Conservation (phyloP, 495 filamentous ascomycete genomes). For the Achaetomiella virescens region DNA sequence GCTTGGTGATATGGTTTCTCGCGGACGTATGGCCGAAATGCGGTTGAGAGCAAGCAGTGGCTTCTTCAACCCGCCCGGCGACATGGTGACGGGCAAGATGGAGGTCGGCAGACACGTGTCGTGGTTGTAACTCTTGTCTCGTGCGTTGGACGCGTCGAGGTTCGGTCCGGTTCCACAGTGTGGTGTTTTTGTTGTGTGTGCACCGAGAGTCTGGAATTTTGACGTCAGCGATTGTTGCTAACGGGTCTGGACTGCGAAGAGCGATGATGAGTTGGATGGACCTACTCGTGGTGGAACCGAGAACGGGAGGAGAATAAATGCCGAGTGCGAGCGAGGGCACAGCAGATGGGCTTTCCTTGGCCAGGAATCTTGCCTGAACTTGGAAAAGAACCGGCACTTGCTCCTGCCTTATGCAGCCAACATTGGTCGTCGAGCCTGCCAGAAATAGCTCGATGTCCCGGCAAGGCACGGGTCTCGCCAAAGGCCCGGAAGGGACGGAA, state of each 20-base stretch:
- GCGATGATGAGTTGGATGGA: neutral
- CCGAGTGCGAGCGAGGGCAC: neutral
- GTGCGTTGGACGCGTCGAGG: too few species aligned
- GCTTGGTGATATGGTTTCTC: slow-evolving; percentile 42
- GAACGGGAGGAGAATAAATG: neutral
- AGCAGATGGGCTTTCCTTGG: neutral
- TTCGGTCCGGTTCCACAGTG: too few species aligned
- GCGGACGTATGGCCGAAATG: slow-evolving; percentile 37
- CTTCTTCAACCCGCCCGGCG: slow-evolving; percentile 34
- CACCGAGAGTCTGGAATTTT: neutral
- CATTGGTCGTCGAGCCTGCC: neutral
- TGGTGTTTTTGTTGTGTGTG: too few species aligned
- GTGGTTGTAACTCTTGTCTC: neutral
- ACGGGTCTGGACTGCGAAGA: neutral
- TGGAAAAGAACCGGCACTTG: too few species aligned
- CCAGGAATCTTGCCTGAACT: too few species aligned
- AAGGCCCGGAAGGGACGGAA: neutral
- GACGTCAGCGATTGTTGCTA: neutral
- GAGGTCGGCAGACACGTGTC: neutral
- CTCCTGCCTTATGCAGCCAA: too few species aligned
- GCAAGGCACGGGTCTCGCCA: too few species aligned
- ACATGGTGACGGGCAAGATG: slow-evolving; percentile 23
- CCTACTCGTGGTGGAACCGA: neutral
- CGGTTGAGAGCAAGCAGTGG: slow-evolving; percentile 41
- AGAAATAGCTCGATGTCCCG: neutral